Percentiles rank a stretch among this genome's conserved stretches.
These are phyloP conservation scores for Dryas alaskensis DNA, from an alignment of 306 rosid genomes.

Conservation along the genomic window DNA sequence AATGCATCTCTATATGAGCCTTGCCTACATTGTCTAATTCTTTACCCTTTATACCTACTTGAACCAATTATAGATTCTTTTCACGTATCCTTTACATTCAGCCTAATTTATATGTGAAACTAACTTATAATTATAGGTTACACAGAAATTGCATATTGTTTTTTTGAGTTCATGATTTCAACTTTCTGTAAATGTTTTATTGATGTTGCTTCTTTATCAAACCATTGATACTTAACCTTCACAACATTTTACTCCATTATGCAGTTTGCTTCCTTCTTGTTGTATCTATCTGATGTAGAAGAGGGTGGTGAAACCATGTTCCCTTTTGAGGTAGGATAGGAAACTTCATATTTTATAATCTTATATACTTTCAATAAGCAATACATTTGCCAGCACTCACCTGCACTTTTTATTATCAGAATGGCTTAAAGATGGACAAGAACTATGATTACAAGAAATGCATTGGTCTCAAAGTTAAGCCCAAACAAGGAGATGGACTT, in stretches of 20 bases:
- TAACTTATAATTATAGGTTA: background rate
- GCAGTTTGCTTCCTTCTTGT: slow-evolving; percentile 66
- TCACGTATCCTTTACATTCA: background rate
- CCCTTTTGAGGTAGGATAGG: slow-evolving; percentile 55
- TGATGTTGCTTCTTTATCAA: background rate
- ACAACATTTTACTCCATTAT: slow-evolving; percentile 4
- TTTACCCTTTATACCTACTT: background rate
- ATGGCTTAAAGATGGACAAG: slow-evolving; percentile 34
- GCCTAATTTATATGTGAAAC: background rate
- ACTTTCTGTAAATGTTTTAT: background rate
- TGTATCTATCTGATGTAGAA: slow-evolving; percentile 60
- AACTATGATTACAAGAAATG: slow-evolving; percentile 50
- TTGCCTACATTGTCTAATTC: background rate
- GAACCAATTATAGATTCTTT: background rate
- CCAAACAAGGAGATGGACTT: slow-evolving; percentile 61
- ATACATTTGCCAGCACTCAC: slow-evolving; percentile 14
- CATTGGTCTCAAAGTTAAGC: slow-evolving; percentile 66
- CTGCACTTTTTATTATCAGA: slow-evolving; percentile 28
- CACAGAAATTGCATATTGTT: background rate
- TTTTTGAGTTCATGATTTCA: background rate
- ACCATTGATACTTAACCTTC: background rate
- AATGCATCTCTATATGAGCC: background rate
- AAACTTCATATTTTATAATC: background rate
- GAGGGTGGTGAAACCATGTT: slow-evolving; percentile 75
- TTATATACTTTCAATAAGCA: background rate